These are phyloP conservation scores for Metschnikowia continentalis DNA, from an alignment of 805 yeast species.

Conservation along the genomic window DNA sequence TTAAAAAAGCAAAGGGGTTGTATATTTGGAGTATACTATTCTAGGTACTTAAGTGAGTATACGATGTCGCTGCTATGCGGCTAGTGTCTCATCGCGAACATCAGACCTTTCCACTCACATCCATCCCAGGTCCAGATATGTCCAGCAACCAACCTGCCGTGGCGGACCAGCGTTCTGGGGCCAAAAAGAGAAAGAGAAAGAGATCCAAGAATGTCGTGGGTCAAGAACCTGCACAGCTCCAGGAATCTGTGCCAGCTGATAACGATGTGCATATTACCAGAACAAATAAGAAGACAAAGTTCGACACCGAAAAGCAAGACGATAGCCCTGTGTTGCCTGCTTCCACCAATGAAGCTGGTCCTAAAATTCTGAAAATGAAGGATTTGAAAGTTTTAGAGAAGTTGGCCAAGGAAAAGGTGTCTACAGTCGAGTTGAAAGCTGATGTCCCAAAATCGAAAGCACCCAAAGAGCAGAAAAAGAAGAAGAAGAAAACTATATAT, in stretches of 20 bases:
- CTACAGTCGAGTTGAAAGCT: not conserved
- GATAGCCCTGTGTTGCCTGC: not conserved
- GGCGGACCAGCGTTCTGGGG: slow-evolving; percentile 7
- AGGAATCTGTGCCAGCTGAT: slow-evolving; percentile 2
- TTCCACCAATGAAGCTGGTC: not conserved
- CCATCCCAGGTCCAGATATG: slow-evolving; percentile 3
- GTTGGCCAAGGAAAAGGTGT: not conserved
- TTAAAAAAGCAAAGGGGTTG: not conserved
- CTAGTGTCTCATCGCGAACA: slow-evolving; percentile 2
- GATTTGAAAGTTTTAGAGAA: not conserved
- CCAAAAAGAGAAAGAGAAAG: slow-evolving; percentile 17
- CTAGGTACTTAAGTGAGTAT: not conserved
- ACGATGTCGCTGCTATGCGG: not conserved
- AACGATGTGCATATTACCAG: slow-evolving; percentile 15
- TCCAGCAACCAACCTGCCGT: slow-evolving; percentile 6
- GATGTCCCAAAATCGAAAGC: not conserved
- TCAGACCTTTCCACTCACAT: not conserved
- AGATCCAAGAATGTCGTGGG: slow-evolving; percentile 18
- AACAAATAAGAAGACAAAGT: slow-evolving; percentile 25
- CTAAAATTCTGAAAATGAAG: not conserved
- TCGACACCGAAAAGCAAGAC: slow-evolving; percentile 9
- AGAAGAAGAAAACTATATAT: slow-evolving; percentile 24
- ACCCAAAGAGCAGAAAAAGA: not conserved
- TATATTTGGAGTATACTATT: not conserved
- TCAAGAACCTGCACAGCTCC: slow-evolving; percentile 4